Percentiles rank a stretch among this genome's conserved stretches.
Conservation (phyloP, 495 filamentous ascomycete species). For the Penicillium goetzii region DNA sequence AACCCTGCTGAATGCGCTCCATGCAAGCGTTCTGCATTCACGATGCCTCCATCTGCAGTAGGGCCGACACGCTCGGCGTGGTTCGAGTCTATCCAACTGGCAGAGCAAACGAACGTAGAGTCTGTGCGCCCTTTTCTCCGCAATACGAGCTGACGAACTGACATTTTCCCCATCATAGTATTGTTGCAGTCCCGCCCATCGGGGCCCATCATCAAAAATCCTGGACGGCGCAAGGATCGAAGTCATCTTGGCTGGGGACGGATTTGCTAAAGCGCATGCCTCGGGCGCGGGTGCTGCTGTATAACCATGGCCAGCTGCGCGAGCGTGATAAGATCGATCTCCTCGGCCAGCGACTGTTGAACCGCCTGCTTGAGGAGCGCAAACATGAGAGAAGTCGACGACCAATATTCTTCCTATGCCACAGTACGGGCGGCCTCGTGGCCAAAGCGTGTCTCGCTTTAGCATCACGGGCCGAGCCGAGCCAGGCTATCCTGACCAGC, state of each 20-base stretch:
- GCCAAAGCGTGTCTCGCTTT: conserved; percentile 59
- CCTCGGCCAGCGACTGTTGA: conserved; percentile 55
- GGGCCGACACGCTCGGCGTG: conserved; percentile 16
- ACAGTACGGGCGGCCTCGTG: conserved; percentile 67
- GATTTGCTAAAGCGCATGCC: conserved; percentile 34
- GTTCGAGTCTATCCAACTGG: conserved; percentile 25
- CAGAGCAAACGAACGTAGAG: conserved; percentile 42
- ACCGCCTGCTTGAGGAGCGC: conserved; percentile 47
- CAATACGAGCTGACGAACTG: conserved; percentile 4
- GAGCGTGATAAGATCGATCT: conserved; percentile 53
- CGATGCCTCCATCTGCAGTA: conserved; percentile 17
- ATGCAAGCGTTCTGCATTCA: not conserved
- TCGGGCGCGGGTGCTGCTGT: conserved; percentile 56
- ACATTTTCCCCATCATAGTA: conserved; percentile 30
- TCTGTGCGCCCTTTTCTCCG: conserved; percentile 27
- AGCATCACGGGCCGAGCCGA: conserved; percentile 46
- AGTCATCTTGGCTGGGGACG: conserved; percentile 33
- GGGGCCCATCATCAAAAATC: conserved; percentile 44
- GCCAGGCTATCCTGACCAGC: conserved; percentile 51
- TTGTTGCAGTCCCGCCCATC: conserved; percentile 49
- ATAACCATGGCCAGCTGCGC: conserved; percentile 54
- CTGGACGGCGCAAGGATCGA: conserved; percentile 34
- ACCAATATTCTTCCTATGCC: conserved; percentile 66
- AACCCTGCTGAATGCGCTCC: not conserved
- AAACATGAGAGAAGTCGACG: conserved; percentile 35